Evolutionary conservation across 2,329 filamentous ascomycete genomes (phyloP), one percentile per base, ranked within the genome.

Genomic region (Hypoxylon rubiginosum): DNA sequence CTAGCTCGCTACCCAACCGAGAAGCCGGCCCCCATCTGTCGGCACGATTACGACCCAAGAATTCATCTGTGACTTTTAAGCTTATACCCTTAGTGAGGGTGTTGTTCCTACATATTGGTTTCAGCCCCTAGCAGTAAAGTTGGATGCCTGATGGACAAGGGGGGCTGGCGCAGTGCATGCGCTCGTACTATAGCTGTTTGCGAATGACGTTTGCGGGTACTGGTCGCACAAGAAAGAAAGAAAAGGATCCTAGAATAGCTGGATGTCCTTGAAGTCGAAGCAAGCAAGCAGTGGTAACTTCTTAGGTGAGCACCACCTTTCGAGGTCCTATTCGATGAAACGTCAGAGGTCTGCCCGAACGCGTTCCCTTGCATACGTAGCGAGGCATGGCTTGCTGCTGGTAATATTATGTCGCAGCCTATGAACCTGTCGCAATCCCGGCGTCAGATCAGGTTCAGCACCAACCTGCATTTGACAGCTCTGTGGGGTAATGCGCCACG

Each of bases 401-500:
- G 57, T 66, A 67, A 66, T 62, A 57, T 64, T 28, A 51, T 59
- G 65, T 58, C 53, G 67, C 58, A 58, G 56, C 66, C 63, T 69
- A 69, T 63, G 50, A 69, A 41, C 54, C 60, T 54, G 48, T 28
- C 36, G 45, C 51, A 59, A 63, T 61, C 63, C 58, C 60, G 64
- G 61, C 58, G 53, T 65, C 58, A 66, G 67, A 66, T 69, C 71
- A 70, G 61, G 68, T 64, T 65, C 54, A 69, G 57, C 61, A 59
- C 66, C 64, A 69, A 68, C 69, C 60, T 67, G 71, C 71, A 72
- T 71, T 32, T 69, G 72, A 66, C 59, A 71, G 60, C 59, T 72
- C 68, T 73, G 73, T 74, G 72, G 72, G 71, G 72, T 74, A 73
- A 65, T 66, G 65, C 62, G 67, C 60, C 67, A 63, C 60, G 50